Evolutionary conservation across 768 basidiomycete genomes (phyloP), one percentile per base, ranked within the genome.

Genomic region (Psilocybe sp.): DNA sequence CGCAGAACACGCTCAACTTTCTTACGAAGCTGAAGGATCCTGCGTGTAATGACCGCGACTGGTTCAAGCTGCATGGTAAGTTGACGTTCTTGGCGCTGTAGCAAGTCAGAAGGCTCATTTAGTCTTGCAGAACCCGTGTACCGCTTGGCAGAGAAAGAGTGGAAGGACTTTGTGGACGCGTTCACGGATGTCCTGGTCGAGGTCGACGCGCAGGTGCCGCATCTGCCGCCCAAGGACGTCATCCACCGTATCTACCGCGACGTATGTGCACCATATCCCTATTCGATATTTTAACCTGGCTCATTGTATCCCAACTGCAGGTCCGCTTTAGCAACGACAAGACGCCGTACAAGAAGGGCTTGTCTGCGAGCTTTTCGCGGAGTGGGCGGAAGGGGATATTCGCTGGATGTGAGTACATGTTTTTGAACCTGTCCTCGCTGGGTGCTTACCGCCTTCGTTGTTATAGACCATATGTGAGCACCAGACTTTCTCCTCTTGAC

Each of bases 241-340:
- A 83, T 90, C 48, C 91, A 98, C 65, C 77, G 96, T 13, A 94
- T 98, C 36, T 96, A 97, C 63, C 84, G 95, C 40, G 96, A 98
- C 64, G 90, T 89, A 44, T 35, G 79, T 39, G 40, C 32, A 44
- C 19, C 15, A 28, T 55, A 44, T 34, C 39, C 14, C 19, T 31
- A 15, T 8, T 40, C n/a, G n/a, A n/a, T n/a, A n/a, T n/a, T n/a
- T 31, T 12, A 13, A 16, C 10, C 12, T 40, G 8, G 13, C 4
- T 38, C 19, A 9, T 37, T 32, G 45, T 16, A 41, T 13, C 46
- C 23, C 35, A 14, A 38, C 14, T n/a, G 12, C n/a, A 92, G 89
- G 66, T 96, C 18, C 81, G 94, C 12, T 97, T 96, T 68, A 92
- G 89, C 62, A 91, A 91, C 49, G 89, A 94, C 64, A 95, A 94